Evolutionary conservation across 352 stramenopile species (phyloP), one percentile per base, ranked within the genome.

Genomic region (Thalassiosira livingstoniorum): DNA sequence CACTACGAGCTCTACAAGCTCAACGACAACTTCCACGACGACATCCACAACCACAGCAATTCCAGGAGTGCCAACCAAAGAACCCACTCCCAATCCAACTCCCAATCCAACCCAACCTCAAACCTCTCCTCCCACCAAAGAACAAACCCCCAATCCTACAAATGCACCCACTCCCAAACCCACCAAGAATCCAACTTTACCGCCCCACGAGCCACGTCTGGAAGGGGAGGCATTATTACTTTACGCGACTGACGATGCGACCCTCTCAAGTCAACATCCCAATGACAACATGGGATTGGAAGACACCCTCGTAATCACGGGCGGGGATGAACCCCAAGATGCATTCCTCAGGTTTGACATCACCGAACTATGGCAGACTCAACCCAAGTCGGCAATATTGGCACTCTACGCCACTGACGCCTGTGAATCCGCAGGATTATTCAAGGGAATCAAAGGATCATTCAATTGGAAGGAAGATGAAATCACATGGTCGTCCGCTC

Each of bases 331-430:
- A 7, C 57, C 31, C 34, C 23, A 58, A 4, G 63, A 71, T 25
- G 23, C 58, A 60, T 32, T 71, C 29, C 25, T 71, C 23, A n/a
- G 29, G 43, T 71, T 71, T 31, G 63, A 71, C 23, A 34, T 71
- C n/a, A 7, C 1, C 2, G 25, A 32, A 32, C 25, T 71, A 10
- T 25, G 32, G 0, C 21, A 58, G 18, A 60, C 47, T 0, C 7
- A 35, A 10, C 63, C 63, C 0, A 13, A 57, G 25, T 43, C 42
- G 10, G 63, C n/a, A 13, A 13, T 71, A 23, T 29, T 71, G 35
- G 29, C 11, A 18, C 27, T 71, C n/a, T 57, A 60, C 25, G 37
- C 23, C 7, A 10, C 25, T 31, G 11, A 57, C 4, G 23, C 23
- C 5, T 71, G 63, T 23, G 23, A 10, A 25, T 37, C 63, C 7